phyloP scores from a whole-genome alignment of 208 protist species.

The Blastocrithidia nonstop region DNA sequence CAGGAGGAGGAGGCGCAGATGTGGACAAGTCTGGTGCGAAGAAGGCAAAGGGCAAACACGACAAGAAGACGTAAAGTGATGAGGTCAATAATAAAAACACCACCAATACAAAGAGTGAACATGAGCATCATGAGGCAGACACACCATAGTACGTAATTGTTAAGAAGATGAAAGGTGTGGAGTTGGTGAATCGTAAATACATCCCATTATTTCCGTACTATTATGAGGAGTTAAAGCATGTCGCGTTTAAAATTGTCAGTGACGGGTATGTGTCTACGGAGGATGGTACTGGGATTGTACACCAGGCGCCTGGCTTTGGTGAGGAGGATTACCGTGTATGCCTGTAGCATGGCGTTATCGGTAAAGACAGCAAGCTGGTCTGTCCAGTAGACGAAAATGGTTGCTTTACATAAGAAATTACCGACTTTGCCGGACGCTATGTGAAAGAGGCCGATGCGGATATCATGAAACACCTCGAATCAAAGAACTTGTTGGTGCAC shows the following conservation, averaged over 20 bases:
- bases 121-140: conserved; percentile 7
- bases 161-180: conserved; percentile 71
- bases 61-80: background rate
- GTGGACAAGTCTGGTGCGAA: conserved; percentile 5
- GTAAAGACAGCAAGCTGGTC: conserved; percentile 36
- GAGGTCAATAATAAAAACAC: background rate
- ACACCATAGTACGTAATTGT: conserved; percentile 78
- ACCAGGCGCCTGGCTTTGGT: conserved; percentile 98
- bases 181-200: conserved; percentile 89
- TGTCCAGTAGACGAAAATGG: conserved; percentile 99
- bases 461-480: conserved; percentile 93
- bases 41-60: conserved; percentile 4
- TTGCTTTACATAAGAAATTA: conserved; percentile 91
- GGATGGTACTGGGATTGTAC: conserved; percentile 98
- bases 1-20: conserved; percentile 1
- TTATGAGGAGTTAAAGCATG: conserved; percentile 20
- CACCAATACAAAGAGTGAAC: conserved; percentile 3
- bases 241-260: conserved; percentile 87
- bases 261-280: conserved; percentile 96
- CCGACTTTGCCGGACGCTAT: conserved; percentile 90
- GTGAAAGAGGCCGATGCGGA: conserved; percentile 96
- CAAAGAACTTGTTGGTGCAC: conserved; percentile 78
- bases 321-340: conserved; percentile 99
- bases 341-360: conserved; percentile 89
- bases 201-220: conserved; percentile 97